Conservation (phyloP, 1,284 basidiomycete genomes). For the Fomes fomentarius region DNA sequence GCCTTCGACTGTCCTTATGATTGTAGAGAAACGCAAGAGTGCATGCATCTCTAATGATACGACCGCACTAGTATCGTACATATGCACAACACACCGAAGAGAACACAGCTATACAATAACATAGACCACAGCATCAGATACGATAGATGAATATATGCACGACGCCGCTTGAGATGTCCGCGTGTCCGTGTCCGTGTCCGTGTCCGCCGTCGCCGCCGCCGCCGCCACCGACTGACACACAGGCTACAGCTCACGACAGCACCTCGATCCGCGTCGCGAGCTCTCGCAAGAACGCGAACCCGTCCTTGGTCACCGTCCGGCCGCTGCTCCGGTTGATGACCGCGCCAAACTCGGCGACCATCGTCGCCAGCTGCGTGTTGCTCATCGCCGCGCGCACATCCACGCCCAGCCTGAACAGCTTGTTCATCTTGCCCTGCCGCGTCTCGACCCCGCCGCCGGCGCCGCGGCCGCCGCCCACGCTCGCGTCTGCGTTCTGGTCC, state of each 20-base stretch:
- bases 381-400: conserved; percentile 53
- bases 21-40: neutral
- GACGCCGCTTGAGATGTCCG: too few species aligned
- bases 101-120: conserved; percentile 21
- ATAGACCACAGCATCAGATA: conserved; percentile 20
- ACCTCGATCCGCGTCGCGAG: conserved; percentile 53
- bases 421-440: conserved; percentile 52
- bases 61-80: neutral
- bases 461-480: conserved; percentile 14
- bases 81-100: conserved; percentile 1
- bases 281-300: conserved; percentile 68
- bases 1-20: too few species aligned
- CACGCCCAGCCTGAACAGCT: conserved; percentile 55
- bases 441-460: conserved; percentile 41
- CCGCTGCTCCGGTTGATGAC: conserved; percentile 67
- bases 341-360: conserved; percentile 69
- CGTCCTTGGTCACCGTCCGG: conserved; percentile 75
- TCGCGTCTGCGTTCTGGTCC: neutral
- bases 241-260: conserved; percentile 17
- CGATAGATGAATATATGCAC: neutral
- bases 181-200: neutral
- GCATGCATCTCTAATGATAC: neutral
- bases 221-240: neutral
- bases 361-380: conserved; percentile 58
- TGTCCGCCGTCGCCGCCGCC: neutral